phyloP scores from a whole-genome alignment of 2,329 filamentous ascomycete species.

The Hypomyces perniciosus region DNA sequence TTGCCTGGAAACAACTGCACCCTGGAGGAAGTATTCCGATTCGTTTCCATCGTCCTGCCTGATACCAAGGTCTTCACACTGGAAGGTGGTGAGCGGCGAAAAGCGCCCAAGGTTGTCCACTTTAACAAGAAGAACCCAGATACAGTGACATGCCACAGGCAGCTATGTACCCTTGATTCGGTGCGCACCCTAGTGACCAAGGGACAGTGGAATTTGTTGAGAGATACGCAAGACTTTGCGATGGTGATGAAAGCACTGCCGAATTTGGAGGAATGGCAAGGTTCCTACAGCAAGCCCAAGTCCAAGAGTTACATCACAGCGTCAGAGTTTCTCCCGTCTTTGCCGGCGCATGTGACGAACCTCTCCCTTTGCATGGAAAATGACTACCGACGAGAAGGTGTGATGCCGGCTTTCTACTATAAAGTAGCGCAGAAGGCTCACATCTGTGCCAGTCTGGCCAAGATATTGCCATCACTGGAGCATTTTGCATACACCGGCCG shows the following conservation, averaged over 20 bases:
- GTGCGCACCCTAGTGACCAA: constrained; percentile 65
- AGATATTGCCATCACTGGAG: constrained; percentile 55
- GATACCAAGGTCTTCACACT: constrained; percentile 61
- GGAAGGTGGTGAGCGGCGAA: constrained; percentile 71
- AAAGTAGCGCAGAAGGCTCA: constrained; percentile 56
- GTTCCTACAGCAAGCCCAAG: constrained; percentile 65
- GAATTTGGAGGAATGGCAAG: constrained; percentile 57
- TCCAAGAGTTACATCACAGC: constrained; percentile 68
- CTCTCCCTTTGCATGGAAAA: constrained; percentile 65
- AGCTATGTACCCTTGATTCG: constrained; percentile 43
- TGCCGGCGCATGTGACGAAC: constrained; percentile 54
- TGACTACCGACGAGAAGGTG: constrained; percentile 60
- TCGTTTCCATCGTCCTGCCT: constrained; percentile 53
- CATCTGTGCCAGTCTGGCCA: constrained; percentile 59
- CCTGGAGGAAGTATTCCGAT: constrained; percentile 62
- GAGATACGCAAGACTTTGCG: constrained; percentile 56
- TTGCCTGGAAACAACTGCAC: constrained; percentile 61
- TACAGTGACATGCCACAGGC: constrained; percentile 22
- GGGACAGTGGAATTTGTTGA: constrained; percentile 72
- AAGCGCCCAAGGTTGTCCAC: constrained; percentile 58
- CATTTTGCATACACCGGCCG: constrained; percentile 68
- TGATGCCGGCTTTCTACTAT: constrained; percentile 54
- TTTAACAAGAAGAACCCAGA: constrained; percentile 22
- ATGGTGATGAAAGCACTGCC: constrained; percentile 58
- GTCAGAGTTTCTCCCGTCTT: constrained; percentile 52